These are phyloP conservation scores for Ananas comosus DNA, from an alignment of 176 grass and related monocot genomes.

Conservation along the genomic window DNA sequence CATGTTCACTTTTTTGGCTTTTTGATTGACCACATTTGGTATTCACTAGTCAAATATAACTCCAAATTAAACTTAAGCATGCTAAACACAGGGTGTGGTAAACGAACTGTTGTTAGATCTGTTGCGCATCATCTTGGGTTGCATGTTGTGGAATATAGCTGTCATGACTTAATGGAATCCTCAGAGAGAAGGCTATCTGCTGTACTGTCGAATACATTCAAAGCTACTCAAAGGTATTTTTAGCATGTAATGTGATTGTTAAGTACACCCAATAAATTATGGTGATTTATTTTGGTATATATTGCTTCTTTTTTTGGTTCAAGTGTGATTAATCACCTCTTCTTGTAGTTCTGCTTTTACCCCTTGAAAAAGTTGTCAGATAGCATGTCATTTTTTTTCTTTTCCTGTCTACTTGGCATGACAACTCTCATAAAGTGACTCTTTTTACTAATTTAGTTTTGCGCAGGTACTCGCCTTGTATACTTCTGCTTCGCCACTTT, in stretches of 20 bases:
- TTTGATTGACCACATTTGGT: not conserved
- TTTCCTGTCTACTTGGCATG: not conserved
- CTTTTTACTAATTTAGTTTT: constrained; percentile 26
- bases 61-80: not conserved
- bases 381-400: not conserved
- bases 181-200: constrained; percentile 61
- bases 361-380: not conserved
- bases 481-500: constrained; percentile 81
- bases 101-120: constrained; percentile 63
- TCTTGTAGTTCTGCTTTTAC: not conserved
- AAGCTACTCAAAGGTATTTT: constrained; percentile 73
- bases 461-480: constrained; percentile 79
- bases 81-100: constrained; percentile 64
- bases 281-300: not conserved
- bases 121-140: constrained; percentile 61
- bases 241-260: not conserved
- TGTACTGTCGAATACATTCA: constrained; percentile 72
- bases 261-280: not conserved
- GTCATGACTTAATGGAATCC: constrained; percentile 66
- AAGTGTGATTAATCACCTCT: not conserved
- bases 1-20: not conserved
- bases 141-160: constrained; percentile 86
- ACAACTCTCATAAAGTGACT: constrained; percentile 4
- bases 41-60: constrained; percentile 7
- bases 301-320: not conserved